A percentile compares a stretch with the other conserved stretches of the same genome.
Conservation (phyloP, 306 rosid genomes). For the Vicia sativa region DNA sequence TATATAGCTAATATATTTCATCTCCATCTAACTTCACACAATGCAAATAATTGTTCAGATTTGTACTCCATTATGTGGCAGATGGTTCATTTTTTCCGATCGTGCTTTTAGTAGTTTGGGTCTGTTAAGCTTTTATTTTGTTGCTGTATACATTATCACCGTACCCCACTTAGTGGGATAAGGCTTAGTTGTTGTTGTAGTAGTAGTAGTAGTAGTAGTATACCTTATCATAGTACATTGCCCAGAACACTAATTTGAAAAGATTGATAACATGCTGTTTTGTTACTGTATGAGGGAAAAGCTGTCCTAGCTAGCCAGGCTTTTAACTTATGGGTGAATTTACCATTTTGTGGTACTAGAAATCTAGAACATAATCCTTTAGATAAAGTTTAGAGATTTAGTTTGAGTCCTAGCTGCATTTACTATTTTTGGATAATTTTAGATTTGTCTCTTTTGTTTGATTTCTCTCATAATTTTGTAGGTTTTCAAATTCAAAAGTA, state of each 20-base stretch:
- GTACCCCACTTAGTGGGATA: not conserved
- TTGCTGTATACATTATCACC: not conserved
- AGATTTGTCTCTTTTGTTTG: conserved; percentile 6
- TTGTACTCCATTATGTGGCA: conserved; percentile 4
- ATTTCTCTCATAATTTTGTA: not conserved
- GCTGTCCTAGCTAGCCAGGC: conserved; percentile 1
- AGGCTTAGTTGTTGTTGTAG: not conserved
- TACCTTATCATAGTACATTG: not conserved
- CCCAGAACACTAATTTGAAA: not conserved
- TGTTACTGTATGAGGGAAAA: conserved; percentile 23
- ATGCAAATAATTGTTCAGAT: not conserved
- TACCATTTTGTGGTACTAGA: not conserved
- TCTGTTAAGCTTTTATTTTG: conserved; percentile 1
- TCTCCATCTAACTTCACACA: not conserved
- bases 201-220: not conserved
- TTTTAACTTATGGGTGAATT: conserved; percentile 18
- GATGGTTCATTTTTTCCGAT: conserved; percentile 1
- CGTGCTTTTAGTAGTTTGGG: conserved; percentile 11
- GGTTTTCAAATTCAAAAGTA: conserved; percentile 2
- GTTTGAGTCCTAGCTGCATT: not conserved
- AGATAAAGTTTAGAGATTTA: too few relatives aligned
- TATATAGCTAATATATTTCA: not conserved
- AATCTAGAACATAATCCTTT: conserved; percentile 4
- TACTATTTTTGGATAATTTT: conserved; percentile 5
- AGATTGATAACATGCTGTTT: conserved; percentile 2